These are phyloP conservation scores for Boletus vinaceobasis DNA, from an alignment of 768 basidiomycete genomes.

Conservation along the genomic window DNA sequence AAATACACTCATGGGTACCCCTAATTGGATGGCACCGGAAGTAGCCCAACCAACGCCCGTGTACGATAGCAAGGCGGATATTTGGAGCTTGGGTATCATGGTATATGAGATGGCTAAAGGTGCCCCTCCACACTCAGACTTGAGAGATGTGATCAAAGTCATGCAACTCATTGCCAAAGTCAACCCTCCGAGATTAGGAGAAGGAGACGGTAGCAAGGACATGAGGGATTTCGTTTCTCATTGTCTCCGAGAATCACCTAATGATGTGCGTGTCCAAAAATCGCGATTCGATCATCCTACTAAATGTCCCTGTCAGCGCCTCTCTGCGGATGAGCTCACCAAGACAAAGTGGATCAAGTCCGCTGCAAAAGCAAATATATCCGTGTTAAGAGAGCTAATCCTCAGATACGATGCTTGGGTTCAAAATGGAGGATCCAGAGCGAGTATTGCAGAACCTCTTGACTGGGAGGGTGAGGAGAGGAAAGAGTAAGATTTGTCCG, in stretches of 20 bases:
- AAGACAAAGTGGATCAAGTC: conserved; percentile 91
- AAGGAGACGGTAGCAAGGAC: conserved; percentile 76
- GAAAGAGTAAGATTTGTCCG: conserved; percentile 38
- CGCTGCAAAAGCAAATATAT: conserved; percentile 60
- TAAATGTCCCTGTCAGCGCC: conserved; percentile 49
- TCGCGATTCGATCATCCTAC: neutral
- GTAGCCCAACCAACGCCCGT: conserved; percentile 85
- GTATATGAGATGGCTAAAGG: conserved; percentile 96
- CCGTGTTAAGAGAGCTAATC: conserved; percentile 77
- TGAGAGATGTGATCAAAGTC: conserved; percentile 77
- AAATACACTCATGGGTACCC: conserved; percentile 94
- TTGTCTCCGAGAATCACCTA: conserved; percentile 79
- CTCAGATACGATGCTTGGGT: conserved; percentile 73
- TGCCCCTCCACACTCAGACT: conserved; percentile 87
- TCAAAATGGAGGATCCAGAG: conserved; percentile 63
- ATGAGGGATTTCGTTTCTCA: conserved; percentile 84
- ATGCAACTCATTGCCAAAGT: conserved; percentile 86
- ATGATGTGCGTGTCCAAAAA: conserved; percentile 51
- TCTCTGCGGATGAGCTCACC: conserved; percentile 82
- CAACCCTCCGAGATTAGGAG: conserved; percentile 76
- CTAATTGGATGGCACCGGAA: conserved; percentile 99
- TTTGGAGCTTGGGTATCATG: conserved; percentile 97
- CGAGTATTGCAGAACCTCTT: conserved; percentile 69
- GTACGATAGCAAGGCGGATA: conserved; percentile 97
- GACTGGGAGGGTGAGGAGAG: conserved; percentile 73